A percentile compares a stretch with the other conserved stretches of the same genome.
These are phyloP conservation scores for Sporisorium sorghi DNA, from an alignment of 1,284 basidiomycete genomes.

Conservation along the genomic window DNA sequence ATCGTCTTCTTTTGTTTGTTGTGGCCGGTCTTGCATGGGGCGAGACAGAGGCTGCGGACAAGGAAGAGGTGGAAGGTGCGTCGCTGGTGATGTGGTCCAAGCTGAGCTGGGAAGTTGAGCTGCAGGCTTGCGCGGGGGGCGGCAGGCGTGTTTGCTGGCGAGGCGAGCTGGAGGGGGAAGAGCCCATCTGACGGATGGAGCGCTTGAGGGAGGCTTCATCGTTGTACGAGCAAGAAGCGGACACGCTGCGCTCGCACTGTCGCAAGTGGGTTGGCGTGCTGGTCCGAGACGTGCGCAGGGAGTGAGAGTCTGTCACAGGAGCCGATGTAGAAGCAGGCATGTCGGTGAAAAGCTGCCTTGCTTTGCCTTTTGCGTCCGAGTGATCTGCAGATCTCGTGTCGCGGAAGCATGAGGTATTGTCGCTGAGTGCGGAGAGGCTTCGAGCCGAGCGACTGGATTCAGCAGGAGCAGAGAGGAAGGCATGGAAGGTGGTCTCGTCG, in stretches of 20 bases:
- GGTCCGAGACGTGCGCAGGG: background rate
- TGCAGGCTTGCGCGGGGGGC: background rate
- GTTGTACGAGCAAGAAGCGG: background rate
- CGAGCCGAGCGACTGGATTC: conserved; percentile 8
- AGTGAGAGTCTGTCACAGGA: background rate
- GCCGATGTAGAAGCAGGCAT: background rate
- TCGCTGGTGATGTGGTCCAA: background rate
- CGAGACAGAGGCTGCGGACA: background rate
- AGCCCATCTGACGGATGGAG: conserved; percentile 28
- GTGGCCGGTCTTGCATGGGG: background rate
- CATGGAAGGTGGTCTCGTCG: background rate
- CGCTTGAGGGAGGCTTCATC: conserved; percentile 28
- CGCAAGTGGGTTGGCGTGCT: background rate
- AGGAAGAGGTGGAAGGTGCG: background rate
- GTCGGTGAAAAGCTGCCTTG: conserved; percentile 6
- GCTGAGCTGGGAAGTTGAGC: conserved; percentile 4
- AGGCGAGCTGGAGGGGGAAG: conserved; percentile 34
- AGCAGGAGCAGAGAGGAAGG: background rate
- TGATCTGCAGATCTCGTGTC: background rate
- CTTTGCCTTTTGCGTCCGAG: conserved; percentile 21
- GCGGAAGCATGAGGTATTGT: background rate
- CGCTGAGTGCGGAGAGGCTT: background rate
- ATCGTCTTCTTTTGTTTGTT: conserved; percentile 32
- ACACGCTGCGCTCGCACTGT: background rate
- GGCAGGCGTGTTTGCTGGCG: conserved; percentile 7